A percentile compares a stretch with the other conserved stretches of the same genome.
These are phyloP conservation scores for Bipolaris zeicola DNA, from an alignment of 2,329 filamentous ascomycete species.

Conservation along the genomic window DNA sequence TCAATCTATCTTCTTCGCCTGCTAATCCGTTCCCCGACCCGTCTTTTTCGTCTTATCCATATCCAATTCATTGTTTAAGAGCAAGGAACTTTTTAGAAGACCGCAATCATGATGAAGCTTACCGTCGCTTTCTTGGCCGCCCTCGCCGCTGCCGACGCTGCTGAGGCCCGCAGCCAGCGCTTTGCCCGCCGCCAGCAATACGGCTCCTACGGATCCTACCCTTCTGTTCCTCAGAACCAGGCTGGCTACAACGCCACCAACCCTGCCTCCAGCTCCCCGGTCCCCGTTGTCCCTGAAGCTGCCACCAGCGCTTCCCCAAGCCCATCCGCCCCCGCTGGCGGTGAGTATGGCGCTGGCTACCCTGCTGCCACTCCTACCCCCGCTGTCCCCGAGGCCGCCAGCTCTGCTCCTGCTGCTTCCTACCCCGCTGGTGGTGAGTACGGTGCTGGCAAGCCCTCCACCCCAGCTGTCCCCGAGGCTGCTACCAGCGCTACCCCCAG, in stretches of 20 bases:
- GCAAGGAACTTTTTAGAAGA: slow-evolving; percentile 26
- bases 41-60: slow-evolving; percentile 27
- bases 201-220: slow-evolving; percentile 8
- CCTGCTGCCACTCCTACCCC: slow-evolving; percentile 2
- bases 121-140: slow-evolving; percentile 42
- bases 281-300: slow-evolving; percentile 6
- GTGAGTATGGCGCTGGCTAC: background rate
- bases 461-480: slow-evolving; percentile 7
- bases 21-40: slow-evolving; percentile 39
- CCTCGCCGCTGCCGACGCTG: slow-evolving; percentile 39
- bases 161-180: slow-evolving; percentile 37
- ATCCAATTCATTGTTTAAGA: slow-evolving; percentile 29
- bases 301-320: slow-evolving; percentile 7
- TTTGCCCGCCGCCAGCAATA: slow-evolving; percentile 35
- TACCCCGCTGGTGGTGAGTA: background rate
- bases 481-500: slow-evolving; percentile 5
- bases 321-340: background rate
- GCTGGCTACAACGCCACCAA: slow-evolving; percentile 11
- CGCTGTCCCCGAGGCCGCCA: background rate
- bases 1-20: slow-evolving; percentile 23
- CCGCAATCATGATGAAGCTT: slow-evolving; percentile 36
- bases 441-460: background rate
- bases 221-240: background rate
- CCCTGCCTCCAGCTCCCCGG: slow-evolving; percentile 1
- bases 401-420: background rate